Evolutionary conservation across 305 asterid genomes (phyloP).

Genomic region (Solanum aculeatissimum): DNA sequence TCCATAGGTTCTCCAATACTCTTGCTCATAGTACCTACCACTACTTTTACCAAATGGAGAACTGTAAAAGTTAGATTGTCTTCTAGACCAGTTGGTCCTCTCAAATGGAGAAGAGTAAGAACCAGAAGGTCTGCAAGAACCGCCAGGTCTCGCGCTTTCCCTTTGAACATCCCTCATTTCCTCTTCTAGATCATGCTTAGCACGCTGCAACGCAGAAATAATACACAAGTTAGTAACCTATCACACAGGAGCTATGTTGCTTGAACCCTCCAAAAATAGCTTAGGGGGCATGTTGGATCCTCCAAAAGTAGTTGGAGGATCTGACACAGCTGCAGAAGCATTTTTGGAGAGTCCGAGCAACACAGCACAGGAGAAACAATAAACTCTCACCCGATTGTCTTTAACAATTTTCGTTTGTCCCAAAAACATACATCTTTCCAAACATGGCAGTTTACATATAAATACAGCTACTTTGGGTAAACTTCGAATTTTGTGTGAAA

Average conservation of each 20-base stretch:
- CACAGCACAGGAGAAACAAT: neutral
- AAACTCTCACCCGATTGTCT: neutral
- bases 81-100: slow-evolving; percentile 30
- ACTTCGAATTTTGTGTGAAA: neutral
- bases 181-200: slow-evolving; percentile 52
- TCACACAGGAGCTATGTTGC: neutral
- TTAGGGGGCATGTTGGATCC: too few relatives aligned
- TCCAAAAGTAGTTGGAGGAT: too few relatives aligned
- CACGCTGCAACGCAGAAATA: slow-evolving; percentile 36
- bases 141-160: slow-evolving; percentile 25
- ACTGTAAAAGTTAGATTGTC: slow-evolving; percentile 29
- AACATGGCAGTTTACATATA: neutral
- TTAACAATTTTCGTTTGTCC: neutral
- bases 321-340: too few relatives aligned
- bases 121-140: slow-evolving; percentile 40
- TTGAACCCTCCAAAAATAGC: too few relatives aligned
- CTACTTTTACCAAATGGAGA: slow-evolving; percentile 38
- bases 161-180: slow-evolving; percentile 32
- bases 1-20: slow-evolving; percentile 26
- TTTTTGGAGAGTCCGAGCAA: too few relatives aligned
- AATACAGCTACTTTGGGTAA: too few relatives aligned
- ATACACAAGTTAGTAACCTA: neutral
- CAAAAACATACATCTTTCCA: neutral
- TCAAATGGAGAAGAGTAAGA: slow-evolving; percentile 45
- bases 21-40: slow-evolving; percentile 45